phyloP scores from a whole-genome alignment of 495 filamentous ascomycete genomes.

The Penicillium verhagenii region DNA sequence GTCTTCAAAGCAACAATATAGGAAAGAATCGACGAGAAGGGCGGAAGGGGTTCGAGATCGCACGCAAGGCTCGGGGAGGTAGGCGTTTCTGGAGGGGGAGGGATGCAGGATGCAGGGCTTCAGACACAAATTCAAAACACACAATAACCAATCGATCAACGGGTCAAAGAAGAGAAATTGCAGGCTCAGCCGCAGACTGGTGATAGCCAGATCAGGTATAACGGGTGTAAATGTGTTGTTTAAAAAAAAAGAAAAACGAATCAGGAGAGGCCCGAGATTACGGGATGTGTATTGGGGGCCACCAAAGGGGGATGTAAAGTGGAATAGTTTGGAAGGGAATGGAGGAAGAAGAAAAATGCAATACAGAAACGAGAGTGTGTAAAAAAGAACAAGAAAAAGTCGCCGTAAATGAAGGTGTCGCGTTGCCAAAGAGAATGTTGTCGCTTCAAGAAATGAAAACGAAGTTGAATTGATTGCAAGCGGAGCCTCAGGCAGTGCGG shows the following conservation, averaged over 20 bases:
- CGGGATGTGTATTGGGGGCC: slow-evolving; percentile 21
- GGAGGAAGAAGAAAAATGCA: neutral
- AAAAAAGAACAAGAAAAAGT: slow-evolving; percentile 8
- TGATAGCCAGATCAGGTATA: slow-evolving; percentile 32
- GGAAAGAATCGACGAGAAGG: slow-evolving; percentile 14
- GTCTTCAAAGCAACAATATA: slow-evolving; percentile 5
- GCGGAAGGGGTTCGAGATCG: slow-evolving; percentile 21
- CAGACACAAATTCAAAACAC: slow-evolving; percentile 13
- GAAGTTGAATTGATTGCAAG: slow-evolving; percentile 16
- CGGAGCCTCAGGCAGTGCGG: slow-evolving; percentile 30
- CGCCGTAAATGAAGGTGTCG: slow-evolving; percentile 19
- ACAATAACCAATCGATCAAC: slow-evolving; percentile 23
- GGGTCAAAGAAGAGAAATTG: slow-evolving; percentile 19
- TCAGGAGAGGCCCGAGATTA: slow-evolving; percentile 22
- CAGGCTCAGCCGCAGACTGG: slow-evolving; percentile 32
- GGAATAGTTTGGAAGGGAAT: neutral
- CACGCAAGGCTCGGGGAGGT: slow-evolving; percentile 20
- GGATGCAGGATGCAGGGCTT: slow-evolving; percentile 2
- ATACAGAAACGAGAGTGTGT: slow-evolving; percentile 6
- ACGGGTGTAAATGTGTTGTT: slow-evolving; percentile 2
- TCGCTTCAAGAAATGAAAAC: slow-evolving; percentile 19
- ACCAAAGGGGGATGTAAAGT: neutral
- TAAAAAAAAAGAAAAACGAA: slow-evolving; percentile 14
- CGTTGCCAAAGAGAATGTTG: slow-evolving; percentile 10
- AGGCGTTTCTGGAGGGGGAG: slow-evolving; percentile 2